Evolutionary conservation across 352 stramenopile species (phyloP).

Genomic region (Halophytophthora batemanensis): DNA sequence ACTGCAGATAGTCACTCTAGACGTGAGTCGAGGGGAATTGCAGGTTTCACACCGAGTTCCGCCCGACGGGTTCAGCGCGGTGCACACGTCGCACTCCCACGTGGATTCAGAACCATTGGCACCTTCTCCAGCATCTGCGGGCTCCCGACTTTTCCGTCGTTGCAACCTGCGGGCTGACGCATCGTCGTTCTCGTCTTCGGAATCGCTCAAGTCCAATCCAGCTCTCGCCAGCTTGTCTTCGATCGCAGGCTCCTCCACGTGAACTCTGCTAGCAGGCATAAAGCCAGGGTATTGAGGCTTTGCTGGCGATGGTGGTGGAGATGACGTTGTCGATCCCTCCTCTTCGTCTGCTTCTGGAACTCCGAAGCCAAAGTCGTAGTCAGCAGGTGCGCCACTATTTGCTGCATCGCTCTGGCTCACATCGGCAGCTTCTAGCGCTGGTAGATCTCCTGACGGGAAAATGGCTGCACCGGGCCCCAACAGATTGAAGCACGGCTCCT

Average conservation of each 20-base stretch:
- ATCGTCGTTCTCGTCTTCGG: constrained; percentile 32
- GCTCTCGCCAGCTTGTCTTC: constrained; percentile 44
- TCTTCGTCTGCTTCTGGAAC: constrained; percentile 3
- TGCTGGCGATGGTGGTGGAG: not conserved
- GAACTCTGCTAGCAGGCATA: constrained; percentile 24
- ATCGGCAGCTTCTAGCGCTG: not conserved
- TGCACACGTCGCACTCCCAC: constrained; percentile 1
- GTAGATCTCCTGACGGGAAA: constrained; percentile 9
- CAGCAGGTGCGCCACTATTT: constrained; percentile 1
- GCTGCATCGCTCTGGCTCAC: not conserved
- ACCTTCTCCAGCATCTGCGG: no score
- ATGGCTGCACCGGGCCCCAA: constrained; percentile 25
- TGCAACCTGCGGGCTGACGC: constrained; percentile 7
- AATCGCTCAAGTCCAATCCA: constrained; percentile 51
- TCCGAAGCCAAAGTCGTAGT: constrained; percentile 5
- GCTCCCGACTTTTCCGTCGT: not conserved
- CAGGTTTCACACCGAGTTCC: no score
- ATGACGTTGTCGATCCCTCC: constrained; percentile 1
- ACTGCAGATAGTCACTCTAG: not conserved
- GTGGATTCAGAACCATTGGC: no score
- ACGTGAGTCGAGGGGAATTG: not conserved
- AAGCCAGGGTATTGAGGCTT: constrained; percentile 10
- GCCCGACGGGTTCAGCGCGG: no score
- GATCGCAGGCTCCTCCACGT: constrained; percentile 19
- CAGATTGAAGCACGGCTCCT: constrained; percentile 50